phyloP scores from a whole-genome alignment of 768 basidiomycete species.

The Mycena floridula region DNA sequence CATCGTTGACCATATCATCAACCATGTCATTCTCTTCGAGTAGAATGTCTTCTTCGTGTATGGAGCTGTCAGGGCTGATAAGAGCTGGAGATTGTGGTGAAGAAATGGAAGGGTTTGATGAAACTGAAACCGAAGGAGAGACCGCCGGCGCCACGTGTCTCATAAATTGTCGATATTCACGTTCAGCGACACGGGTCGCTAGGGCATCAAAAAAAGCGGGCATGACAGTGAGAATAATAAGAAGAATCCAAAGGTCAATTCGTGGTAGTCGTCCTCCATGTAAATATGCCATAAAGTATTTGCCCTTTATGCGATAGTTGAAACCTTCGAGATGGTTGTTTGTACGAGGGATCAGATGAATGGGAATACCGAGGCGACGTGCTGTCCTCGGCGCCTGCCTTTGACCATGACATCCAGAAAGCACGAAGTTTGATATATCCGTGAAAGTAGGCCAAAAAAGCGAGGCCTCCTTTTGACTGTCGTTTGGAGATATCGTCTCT shows the following conservation, averaged over 20 bases:
- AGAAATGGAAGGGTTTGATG: too few species aligned
- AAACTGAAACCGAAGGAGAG: background rate
- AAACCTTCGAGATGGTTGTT: constrained; percentile 30
- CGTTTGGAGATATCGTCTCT: background rate
- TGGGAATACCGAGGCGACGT: constrained; percentile 11
- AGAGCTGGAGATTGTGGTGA: background rate
- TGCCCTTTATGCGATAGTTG: constrained; percentile 12
- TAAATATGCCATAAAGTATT: background rate
- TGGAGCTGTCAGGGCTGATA: too few species aligned
- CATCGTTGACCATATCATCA: too few species aligned
- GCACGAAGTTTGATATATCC: constrained; percentile 4
- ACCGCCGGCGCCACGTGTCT: background rate
- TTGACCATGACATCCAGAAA: constrained; percentile 25
- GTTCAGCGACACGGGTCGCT: background rate
- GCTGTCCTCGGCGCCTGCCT: constrained; percentile 19
- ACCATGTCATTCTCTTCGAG: too few species aligned
- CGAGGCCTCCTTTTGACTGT: background rate
- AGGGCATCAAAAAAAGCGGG: background rate
- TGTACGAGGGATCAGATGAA: constrained; percentile 19
- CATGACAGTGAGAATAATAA: background rate
- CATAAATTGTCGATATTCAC: background rate
- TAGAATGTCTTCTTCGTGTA: too few species aligned
- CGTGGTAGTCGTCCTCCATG: background rate
- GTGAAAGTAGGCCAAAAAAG: background rate
- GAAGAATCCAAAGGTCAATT: background rate